Percentiles rank a stretch among this genome's conserved stretches.
Conservation (phyloP, 2,329 filamentous ascomycete genomes). For the Peltaster fructicola region DNA sequence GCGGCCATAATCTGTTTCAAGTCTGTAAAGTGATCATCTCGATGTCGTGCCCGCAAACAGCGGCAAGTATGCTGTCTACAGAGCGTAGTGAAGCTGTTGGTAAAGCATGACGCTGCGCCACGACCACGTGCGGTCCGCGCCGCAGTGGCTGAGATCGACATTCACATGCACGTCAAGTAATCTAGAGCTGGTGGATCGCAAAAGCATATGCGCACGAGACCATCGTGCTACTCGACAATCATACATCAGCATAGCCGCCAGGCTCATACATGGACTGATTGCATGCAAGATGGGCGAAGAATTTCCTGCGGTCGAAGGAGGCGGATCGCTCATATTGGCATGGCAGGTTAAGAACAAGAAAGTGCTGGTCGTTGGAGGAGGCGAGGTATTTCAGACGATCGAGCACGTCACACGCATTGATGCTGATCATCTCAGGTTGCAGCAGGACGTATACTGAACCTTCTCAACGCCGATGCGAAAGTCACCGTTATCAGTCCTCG, state of each 20-base stretch:
- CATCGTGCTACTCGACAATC: conserved; percentile 1
- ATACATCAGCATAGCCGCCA: too few relatives aligned
- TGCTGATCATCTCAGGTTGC: conserved; percentile 50
- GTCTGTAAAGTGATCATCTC: neutral
- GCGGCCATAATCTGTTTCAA: conserved; percentile 44
- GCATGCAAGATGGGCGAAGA: too few relatives aligned
- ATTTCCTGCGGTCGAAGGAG: conserved; percentile 71
- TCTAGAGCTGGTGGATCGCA: too few relatives aligned
- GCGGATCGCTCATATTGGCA: conserved; percentile 82
- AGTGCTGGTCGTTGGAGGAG: conserved; percentile 84
- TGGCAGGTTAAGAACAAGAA: conserved; percentile 87
- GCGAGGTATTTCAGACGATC: conserved; percentile 48
- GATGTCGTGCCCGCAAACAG: too few relatives aligned
- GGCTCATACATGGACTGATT: too few relatives aligned
- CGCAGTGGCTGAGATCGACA: too few relatives aligned
- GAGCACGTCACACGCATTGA: conserved; percentile 5
- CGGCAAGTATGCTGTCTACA: too few relatives aligned
- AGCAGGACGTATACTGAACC: conserved; percentile 80
- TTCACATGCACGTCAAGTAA: too few relatives aligned
- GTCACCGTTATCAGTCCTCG: conserved; percentile 72
- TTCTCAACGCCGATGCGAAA: conserved; percentile 84
- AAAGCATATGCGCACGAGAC: too few relatives aligned
- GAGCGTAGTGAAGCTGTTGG: too few relatives aligned
- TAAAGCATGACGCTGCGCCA: too few relatives aligned
- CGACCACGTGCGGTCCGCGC: too few relatives aligned